phyloP scores from a whole-genome alignment of 1,284 basidiomycete species.

The Cutaneotrichosporon mucoides region DNA sequence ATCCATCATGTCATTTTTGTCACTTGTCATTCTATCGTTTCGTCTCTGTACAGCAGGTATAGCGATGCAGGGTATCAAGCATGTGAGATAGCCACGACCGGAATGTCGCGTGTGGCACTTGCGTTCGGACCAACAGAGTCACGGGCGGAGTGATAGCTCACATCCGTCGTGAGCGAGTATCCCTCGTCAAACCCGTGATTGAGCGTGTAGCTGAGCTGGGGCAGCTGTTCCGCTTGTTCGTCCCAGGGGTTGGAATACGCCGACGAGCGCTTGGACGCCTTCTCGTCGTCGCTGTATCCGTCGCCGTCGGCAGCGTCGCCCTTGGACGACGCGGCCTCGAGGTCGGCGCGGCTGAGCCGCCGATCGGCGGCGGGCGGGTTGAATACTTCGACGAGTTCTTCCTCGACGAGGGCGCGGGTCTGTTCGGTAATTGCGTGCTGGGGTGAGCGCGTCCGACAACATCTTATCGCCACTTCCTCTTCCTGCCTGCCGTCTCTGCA shows the following conservation, averaged over 20 bases:
- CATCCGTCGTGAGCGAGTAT: neutral
- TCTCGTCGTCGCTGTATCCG: neutral
- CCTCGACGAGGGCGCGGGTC: conserved; percentile 34
- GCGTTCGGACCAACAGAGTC: no score
- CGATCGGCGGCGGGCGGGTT: conserved; percentile 13
- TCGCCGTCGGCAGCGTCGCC: neutral
- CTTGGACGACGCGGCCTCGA: neutral
- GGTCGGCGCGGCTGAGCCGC: neutral
- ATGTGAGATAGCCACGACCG: neutral
- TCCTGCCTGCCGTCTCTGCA: no score
- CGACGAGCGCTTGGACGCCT: neutral
- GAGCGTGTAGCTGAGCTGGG: conserved; percentile 1
- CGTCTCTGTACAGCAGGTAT: neutral
- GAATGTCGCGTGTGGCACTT: no score
- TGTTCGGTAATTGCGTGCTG: conserved; percentile 35
- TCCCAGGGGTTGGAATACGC: neutral
- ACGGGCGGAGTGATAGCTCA: no score
- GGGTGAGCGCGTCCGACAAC: no score
- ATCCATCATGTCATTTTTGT: neutral
- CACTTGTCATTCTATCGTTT: neutral
- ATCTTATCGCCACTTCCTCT: no score
- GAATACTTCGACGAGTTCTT: conserved; percentile 38
- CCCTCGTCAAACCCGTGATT: conserved; percentile 5
- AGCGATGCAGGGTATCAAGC: conserved; percentile 9
- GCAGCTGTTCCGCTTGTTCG: neutral